Evolutionary conservation across 192 early-diverging fungal genomes (phyloP).

Genomic region (Umbelopsis vinacea): DNA sequence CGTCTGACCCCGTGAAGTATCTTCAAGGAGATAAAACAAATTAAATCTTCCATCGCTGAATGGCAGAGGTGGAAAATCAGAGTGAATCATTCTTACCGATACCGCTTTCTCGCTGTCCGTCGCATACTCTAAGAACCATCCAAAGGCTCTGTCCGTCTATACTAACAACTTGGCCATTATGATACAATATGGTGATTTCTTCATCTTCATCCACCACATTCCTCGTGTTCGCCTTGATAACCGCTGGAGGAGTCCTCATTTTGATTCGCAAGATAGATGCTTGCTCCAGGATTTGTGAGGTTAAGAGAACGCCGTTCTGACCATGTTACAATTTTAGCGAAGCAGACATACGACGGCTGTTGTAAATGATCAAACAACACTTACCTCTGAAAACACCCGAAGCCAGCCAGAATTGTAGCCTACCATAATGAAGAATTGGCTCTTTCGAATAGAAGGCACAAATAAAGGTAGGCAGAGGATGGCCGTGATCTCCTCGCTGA

Average conservation of each 20-base stretch:
- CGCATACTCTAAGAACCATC: constrained; percentile 56
- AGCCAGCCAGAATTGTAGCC: constrained; percentile 63
- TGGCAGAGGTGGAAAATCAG: background rate
- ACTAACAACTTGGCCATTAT: constrained; percentile 53
- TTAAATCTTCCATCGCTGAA: no score
- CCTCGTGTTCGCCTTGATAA: constrained; percentile 29
- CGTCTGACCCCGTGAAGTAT: constrained; percentile 32
- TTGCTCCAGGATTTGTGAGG: constrained; percentile 53
- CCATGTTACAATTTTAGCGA: background rate
- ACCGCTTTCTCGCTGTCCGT: constrained; percentile 41
- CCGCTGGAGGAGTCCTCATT: constrained; percentile 43
- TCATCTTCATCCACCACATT: constrained; percentile 49
- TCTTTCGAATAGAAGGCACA: constrained; percentile 51
- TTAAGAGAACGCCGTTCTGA: constrained; percentile 52
- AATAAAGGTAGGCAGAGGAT: constrained; percentile 56
- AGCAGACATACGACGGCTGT: background rate
- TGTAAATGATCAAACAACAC: background rate
- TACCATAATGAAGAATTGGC: constrained; percentile 54
- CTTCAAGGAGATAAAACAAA: background rate
- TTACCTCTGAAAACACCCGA: constrained; percentile 55
- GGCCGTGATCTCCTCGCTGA: constrained; percentile 53
- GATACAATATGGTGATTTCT: constrained; percentile 58
- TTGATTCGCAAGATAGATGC: constrained; percentile 53
- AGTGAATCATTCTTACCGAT: constrained; percentile 15
- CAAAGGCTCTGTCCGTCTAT: constrained; percentile 62